phyloP scores from a whole-genome alignment of 139 green algal genomes.

The Haematococcus lacustris region DNA sequence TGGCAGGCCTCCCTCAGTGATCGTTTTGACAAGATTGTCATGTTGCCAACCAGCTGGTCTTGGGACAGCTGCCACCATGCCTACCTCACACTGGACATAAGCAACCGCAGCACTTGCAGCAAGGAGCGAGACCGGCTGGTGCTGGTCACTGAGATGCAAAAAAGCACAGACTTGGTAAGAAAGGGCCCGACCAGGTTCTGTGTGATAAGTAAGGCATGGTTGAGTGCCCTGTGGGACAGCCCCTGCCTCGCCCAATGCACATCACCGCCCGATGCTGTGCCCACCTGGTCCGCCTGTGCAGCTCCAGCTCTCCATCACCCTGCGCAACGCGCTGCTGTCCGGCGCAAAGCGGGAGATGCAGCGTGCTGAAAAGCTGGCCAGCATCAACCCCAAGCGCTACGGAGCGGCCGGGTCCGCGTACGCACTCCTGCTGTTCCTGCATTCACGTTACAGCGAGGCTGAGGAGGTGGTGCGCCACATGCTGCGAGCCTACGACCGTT shows the following conservation, averaged over 20 bases:
- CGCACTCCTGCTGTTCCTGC: slow-evolving; percentile 5
- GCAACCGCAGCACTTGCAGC: neutral
- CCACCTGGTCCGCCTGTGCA: too few relatives aligned
- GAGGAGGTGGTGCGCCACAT: slow-evolving; percentile 6
- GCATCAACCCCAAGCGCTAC: slow-evolving; percentile 9
- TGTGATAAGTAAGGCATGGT: too few relatives aligned
- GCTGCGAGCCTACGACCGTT: neutral
- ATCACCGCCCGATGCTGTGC: too few relatives aligned
- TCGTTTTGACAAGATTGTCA: slow-evolving; percentile 7
- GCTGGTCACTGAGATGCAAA: neutral
- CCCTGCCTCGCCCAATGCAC: too few relatives aligned
- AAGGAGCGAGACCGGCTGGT: neutral
- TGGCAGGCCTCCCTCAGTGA: neutral
- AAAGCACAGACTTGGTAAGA: neutral
- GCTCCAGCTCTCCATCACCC: neutral
- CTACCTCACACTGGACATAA: slow-evolving; percentile 8
- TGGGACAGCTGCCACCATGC: slow-evolving; percentile 1
- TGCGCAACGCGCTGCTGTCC: neutral
- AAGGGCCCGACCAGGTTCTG: too few relatives aligned
- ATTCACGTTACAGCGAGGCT: slow-evolving; percentile 6
- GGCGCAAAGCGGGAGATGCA: slow-evolving; percentile 2
- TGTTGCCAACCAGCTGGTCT: slow-evolving; percentile 1
- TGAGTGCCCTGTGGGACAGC: too few relatives aligned
- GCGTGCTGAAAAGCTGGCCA: slow-evolving; percentile 7
- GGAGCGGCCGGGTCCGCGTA: neutral